Conservation (phyloP, 805 yeast genomes). For the Schwanniomyces sp. region DNA sequence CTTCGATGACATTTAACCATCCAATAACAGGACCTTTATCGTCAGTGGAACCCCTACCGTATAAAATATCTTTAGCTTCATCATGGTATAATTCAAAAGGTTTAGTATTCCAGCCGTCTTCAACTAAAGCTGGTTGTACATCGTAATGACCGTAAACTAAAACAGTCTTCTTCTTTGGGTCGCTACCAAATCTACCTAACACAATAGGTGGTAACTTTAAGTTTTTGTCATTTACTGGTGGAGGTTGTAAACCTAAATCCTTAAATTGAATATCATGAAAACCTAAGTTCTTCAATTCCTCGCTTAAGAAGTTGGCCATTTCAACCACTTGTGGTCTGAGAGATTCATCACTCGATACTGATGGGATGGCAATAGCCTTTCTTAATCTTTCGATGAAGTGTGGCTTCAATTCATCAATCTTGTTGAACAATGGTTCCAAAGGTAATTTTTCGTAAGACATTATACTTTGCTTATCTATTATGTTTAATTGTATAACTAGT, state of each 20-base stretch:
- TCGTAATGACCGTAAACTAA: conserved; percentile 96
- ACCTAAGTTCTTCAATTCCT: conserved; percentile 69
- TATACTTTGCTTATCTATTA: conserved; percentile 1
- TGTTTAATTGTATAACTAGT: neutral
- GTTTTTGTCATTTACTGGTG: conserved; percentile 69
- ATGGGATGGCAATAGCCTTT: conserved; percentile 90
- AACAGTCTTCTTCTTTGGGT: conserved; percentile 82
- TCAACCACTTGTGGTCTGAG: conserved; percentile 86
- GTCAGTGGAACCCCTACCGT: conserved; percentile 95
- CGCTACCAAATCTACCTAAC: conserved; percentile 82
- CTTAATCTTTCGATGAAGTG: conserved; percentile 68
- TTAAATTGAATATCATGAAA: conserved; percentile 80
- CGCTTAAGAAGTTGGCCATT: conserved; percentile 81
- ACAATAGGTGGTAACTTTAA: conserved; percentile 91
- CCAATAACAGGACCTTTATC: conserved; percentile 98
- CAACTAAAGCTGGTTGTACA: conserved; percentile 91
- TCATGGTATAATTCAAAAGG: conserved; percentile 72
- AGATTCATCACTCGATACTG: conserved; percentile 88
- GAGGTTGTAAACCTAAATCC: conserved; percentile 87
- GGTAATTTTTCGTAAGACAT: conserved; percentile 43
- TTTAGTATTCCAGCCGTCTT: conserved; percentile 95
- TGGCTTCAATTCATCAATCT: conserved; percentile 75
- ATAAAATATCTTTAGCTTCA: conserved; percentile 64
- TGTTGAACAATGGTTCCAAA: conserved; percentile 49
- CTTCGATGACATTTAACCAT: conserved; percentile 92